Evolutionary conservation across 2,329 filamentous ascomycete genomes (phyloP).

Genomic region (Pestalotiopsis sp.): DNA sequence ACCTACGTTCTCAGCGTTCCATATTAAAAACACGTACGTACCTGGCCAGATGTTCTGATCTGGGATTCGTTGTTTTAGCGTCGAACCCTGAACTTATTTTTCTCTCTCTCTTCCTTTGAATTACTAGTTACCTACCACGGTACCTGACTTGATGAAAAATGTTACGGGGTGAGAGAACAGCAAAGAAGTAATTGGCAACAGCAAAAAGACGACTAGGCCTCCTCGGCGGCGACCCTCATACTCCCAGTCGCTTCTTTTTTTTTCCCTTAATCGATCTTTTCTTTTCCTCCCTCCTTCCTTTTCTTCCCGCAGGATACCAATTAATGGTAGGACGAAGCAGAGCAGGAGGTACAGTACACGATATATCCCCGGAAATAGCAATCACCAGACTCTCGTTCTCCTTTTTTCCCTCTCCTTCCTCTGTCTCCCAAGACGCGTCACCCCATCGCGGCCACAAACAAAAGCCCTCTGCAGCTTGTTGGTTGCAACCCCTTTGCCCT

Average conservation of each 20-base stretch:
- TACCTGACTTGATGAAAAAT: background rate
- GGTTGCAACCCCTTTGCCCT: background rate
- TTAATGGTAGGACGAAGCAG: background rate
- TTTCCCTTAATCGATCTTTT: background rate
- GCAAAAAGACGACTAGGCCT: background rate
- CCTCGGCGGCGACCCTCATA: background rate
- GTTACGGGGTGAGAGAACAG: background rate
- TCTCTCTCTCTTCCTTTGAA: background rate
- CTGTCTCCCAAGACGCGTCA: background rate
- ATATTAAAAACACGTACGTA: background rate
- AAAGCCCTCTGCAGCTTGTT: background rate
- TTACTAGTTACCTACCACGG: background rate
- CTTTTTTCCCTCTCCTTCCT: background rate
- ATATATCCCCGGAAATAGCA: background rate
- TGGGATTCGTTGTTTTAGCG: constrained; percentile 6
- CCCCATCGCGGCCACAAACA: background rate
- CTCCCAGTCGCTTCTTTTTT: background rate
- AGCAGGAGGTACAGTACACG: background rate
- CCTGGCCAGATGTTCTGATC: background rate
- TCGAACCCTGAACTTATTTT: background rate
- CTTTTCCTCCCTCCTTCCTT: background rate
- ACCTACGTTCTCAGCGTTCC: background rate
- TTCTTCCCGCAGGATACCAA: background rate
- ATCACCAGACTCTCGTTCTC: background rate
- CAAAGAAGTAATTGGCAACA: background rate